A percentile compares a stretch with the other conserved stretches of the same genome.
Evolutionary conservation across 306 rosid genomes (phyloP).

Genomic region (Mucuna pruriens): DNA sequence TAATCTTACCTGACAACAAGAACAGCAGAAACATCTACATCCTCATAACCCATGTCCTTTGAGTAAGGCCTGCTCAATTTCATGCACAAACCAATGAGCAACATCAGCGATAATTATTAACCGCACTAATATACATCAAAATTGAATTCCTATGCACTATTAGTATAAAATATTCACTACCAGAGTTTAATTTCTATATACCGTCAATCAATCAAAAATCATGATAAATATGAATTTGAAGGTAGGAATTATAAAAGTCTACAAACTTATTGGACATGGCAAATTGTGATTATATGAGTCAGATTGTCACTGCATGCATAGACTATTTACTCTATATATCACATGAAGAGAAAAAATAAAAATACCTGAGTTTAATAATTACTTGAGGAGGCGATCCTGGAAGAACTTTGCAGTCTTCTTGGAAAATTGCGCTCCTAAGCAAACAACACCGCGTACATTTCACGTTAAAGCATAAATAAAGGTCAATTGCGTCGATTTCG

Average conservation of each 20-base stretch:
- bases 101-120: not conserved
- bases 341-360: constrained; percentile 4
- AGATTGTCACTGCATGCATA: not conserved
- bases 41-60: constrained; percentile 93
- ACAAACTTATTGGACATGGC: not conserved
- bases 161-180: no score
- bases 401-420: constrained; percentile 75
- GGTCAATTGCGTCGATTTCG: not conserved
- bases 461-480: not conserved
- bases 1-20: constrained; percentile 70
- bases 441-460: not conserved
- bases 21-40: constrained; percentile 75
- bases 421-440: constrained; percentile 75
- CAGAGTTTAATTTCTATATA: not conserved
- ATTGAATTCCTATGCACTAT: not conserved
- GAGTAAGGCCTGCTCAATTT: constrained; percentile 75
- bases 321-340: not conserved
- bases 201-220: not conserved
- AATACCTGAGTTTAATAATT: constrained; percentile 71
- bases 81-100: constrained; percentile 36
- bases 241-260: not conserved
- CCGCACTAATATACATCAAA: not conserved
- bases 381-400: constrained; percentile 69
- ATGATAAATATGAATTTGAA: not conserved
- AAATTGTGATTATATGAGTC: not conserved